Base-by-base conservation (phyloP, 306 rosid species). In the Vigna trinervia region DNA sequence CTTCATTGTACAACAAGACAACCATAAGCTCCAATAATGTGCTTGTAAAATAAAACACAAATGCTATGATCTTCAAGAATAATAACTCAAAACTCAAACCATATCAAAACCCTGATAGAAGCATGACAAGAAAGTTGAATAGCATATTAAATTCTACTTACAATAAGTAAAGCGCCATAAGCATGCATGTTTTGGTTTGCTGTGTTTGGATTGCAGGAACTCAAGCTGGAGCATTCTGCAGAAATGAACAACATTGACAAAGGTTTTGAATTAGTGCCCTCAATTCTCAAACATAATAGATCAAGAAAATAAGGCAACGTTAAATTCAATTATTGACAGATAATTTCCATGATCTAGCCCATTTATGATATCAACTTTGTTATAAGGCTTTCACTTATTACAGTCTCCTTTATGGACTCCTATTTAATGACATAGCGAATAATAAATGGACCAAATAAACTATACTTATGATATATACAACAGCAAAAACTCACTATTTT, bases 201-300 rank as follows among this genome's bases (percentile, higher is more conserved):
- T 71, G 96, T 90, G 10, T 86, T 87, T 77, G 90, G 83, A 87
- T 86, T 88, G 82, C 97, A 90, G 26, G 84, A 26, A 78, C 96
- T 86, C 91, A 93, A 82, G 83, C 58, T 78, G 87, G 90, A 87
- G 92, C 97, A 93, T 71, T 52, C 97, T 93, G 93, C 83, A 87
- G 78, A 82, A 75, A 83, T 63, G 78, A 80, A 78, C 74, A 84
- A 75, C 34, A 63, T 56, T 85, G 46, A 51, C 46, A 57, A 78
- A 77, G 76, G 38, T 62, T 62, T 45, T 62, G 36, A 78, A 19
- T 20, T 9, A 54, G 60, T 54, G 13, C 2, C 14, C 50, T 50
- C 20, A 53, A 30, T 13, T 74, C 34, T 61, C 71, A 46, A 38
- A 46, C 66, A 5, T 62, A 47, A 46, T 32, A 51, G 51, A 75